Evolutionary conservation across 176 grass and related monocot genomes (phyloP).

Genomic region (Aegilops sharonensis): DNA sequence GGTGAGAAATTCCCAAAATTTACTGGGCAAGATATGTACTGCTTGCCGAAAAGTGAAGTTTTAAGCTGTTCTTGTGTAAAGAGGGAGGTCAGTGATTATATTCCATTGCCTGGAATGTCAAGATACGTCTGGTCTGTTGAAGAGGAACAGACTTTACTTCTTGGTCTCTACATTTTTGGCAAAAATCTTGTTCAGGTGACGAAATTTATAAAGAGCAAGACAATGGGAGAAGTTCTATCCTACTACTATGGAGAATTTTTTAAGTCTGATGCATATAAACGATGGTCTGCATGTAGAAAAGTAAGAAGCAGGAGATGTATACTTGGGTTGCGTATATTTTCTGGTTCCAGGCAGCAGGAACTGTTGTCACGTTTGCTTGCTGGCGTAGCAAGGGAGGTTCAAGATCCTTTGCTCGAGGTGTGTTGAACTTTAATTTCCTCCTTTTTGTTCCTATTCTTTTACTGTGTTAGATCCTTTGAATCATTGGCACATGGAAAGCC

Average conservation of each 20-base stretch:
- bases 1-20: slow-evolving; percentile 30
- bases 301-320: slow-evolving; percentile 81
- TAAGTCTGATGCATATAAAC: slow-evolving; percentile 60
- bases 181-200: slow-evolving; percentile 83
- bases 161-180: slow-evolving; percentile 89
- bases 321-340: slow-evolving; percentile 79
- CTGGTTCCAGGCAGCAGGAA: slow-evolving; percentile 78
- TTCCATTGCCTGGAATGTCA: slow-evolving; percentile 51
- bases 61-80: slow-evolving; percentile 24
- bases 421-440: slow-evolving; percentile 22
- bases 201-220: slow-evolving; percentile 63
- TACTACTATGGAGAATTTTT: slow-evolving; percentile 93
- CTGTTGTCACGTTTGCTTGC: slow-evolving; percentile 65
- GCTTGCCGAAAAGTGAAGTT: slow-evolving; percentile 4
- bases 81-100: slow-evolving; percentile 25
- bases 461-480: not conserved
- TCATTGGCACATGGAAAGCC: not conserved
- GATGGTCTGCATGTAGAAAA: slow-evolving; percentile 74
- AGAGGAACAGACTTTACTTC: slow-evolving; percentile 70
- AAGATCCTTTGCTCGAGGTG: slow-evolving; percentile 58
- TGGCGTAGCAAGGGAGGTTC: slow-evolving; percentile 50
- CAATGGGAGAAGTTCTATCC: slow-evolving; percentile 72
- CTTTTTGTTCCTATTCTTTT: not conserved
- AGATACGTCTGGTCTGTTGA: slow-evolving; percentile 54
- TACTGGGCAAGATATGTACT: slow-evolving; percentile 30